These are phyloP conservation scores for Cladophialophora yegresii DNA, from an alignment of 2,329 filamentous ascomycete genomes.

Conservation along the genomic window DNA sequence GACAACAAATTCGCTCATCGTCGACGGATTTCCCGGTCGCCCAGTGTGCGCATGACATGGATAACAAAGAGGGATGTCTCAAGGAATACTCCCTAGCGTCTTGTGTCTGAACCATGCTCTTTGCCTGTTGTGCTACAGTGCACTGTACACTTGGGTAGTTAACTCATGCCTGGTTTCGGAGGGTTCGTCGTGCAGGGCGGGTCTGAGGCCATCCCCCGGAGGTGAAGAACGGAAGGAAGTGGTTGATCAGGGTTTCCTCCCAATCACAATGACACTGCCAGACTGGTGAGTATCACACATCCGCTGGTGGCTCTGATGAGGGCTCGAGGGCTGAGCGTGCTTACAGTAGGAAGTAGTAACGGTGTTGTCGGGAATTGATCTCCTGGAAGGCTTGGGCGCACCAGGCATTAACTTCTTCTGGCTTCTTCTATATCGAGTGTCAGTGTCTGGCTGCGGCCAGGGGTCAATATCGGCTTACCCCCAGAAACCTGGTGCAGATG, in stretches of 20 bases:
- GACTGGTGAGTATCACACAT: slow-evolving; percentile 12
- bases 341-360: slow-evolving; percentile 26
- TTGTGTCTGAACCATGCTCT: neutral
- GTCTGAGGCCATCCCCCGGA: neutral
- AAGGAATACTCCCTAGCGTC: neutral
- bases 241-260: slow-evolving; percentile 29
- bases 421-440: slow-evolving; percentile 34
- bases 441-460: slow-evolving; percentile 2
- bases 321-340: neutral
- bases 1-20: neutral
- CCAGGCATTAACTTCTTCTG: slow-evolving; percentile 37
- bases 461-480: slow-evolving; percentile 32
- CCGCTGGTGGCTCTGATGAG: too few species aligned
- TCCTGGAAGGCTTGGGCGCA: slow-evolving; percentile 31
- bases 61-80: neutral
- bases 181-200: neutral
- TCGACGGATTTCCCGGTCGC: neutral
- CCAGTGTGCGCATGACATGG: neutral
- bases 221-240: neutral
- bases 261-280: slow-evolving; percentile 29
- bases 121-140: neutral
- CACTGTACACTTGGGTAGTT: neutral
- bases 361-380: slow-evolving; percentile 29
- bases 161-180: neutral
- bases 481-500: slow-evolving; percentile 36